Conservation (phyloP, 192 early-diverging fungal species). For the Linnemannia zychae region DNA sequence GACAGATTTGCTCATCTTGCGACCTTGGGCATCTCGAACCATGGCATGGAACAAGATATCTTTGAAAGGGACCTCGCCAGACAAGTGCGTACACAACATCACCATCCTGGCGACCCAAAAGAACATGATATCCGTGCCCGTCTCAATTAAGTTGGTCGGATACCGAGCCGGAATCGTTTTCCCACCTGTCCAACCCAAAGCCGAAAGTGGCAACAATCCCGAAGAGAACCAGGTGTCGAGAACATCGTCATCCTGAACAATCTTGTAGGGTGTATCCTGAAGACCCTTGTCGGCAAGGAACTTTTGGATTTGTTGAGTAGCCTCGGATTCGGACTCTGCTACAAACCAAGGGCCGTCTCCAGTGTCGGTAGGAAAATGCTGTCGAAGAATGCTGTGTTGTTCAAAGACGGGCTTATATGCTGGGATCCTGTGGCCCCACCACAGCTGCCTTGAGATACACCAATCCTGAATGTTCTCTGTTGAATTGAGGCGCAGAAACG, state of each 20-base stretch:
- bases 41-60: slow-evolving; percentile 94
- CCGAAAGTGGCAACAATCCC: slow-evolving; percentile 90
- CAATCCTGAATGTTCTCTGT: slow-evolving; percentile 89
- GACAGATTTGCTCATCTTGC: slow-evolving; percentile 91
- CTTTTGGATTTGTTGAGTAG: slow-evolving; percentile 64
- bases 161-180: slow-evolving; percentile 71
- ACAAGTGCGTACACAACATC: slow-evolving; percentile 92
- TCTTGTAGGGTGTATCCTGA: slow-evolving; percentile 44
- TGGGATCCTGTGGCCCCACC: slow-evolving; percentile 98
- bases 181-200: slow-evolving; percentile 65
- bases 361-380: slow-evolving; percentile 10
- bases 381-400: background rate
- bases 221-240: slow-evolving; percentile 99
- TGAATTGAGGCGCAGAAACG: background rate
- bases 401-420: slow-evolving; percentile 82
- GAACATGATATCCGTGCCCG: slow-evolving; percentile 97
- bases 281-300: slow-evolving; percentile 60
- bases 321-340: slow-evolving; percentile 68
- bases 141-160: slow-evolving; percentile 89
- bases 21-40: slow-evolving; percentile 88
- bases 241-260: slow-evolving; percentile 91
- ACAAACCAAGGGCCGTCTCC: slow-evolving; percentile 77
- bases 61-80: slow-evolving; percentile 85
- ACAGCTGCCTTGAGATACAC: slow-evolving; percentile 97
- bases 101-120: slow-evolving; percentile 99